Conservation (phyloP, 371 early-diverging fungal genomes). For the Pancytospora philotis region DNA sequence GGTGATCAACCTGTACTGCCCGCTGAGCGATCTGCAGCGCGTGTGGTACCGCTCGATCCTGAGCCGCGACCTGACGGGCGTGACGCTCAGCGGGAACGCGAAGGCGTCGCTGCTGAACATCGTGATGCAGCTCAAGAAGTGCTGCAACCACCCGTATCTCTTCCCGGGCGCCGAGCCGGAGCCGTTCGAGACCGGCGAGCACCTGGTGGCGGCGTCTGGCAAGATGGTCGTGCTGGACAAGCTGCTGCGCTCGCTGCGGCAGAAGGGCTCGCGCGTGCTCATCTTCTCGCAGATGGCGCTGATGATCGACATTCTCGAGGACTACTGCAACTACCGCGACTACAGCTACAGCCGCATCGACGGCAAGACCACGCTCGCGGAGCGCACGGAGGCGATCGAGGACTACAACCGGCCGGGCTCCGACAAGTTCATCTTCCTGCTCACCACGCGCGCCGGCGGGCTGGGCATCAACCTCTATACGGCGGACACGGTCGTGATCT, state of each 20-base stretch:
- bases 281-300: constrained; percentile 96
- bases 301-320: constrained; percentile 91
- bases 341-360: constrained; percentile 90
- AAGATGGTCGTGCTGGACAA: constrained; percentile 93
- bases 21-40: constrained; percentile 81
- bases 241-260: constrained; percentile 69
- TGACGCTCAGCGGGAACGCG: constrained; percentile 64
- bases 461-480: constrained; percentile 93
- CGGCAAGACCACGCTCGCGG: constrained; percentile 82
- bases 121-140: constrained; percentile 97
- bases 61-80: constrained; percentile 78
- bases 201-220: constrained; percentile 85
- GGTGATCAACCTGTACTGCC: constrained; percentile 77
- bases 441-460: constrained; percentile 76
- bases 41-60: constrained; percentile 86
- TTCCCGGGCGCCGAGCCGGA: constrained; percentile 73
- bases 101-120: constrained; percentile 84
- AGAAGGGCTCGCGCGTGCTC: constrained; percentile 81
- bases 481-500: constrained; percentile 96
- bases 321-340: constrained; percentile 75
- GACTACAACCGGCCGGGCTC: constrained; percentile 79
- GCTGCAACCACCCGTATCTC: constrained; percentile 91
- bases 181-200: constrained; percentile 74
- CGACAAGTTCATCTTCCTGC: constrained; percentile 74
- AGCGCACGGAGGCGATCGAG: constrained; percentile 77